Evolutionary conservation across 1,139 yeast species (phyloP), one percentile per base, ranked within the genome.

Genomic region (Saccharomyces hybrid): DNA sequence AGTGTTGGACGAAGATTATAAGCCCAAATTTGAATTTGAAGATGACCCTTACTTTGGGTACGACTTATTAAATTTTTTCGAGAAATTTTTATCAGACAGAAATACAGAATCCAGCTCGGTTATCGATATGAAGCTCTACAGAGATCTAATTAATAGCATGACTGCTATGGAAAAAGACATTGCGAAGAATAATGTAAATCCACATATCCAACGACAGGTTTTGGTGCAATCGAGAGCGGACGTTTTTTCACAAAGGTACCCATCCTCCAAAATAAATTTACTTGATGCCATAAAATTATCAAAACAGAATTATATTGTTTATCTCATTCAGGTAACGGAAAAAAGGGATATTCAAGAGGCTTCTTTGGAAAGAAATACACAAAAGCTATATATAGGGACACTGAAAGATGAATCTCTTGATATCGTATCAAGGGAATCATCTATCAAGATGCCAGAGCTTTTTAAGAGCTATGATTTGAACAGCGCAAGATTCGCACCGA

Each of bases 1-100:
- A 32, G 48, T 54, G 20, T 51, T 59, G 4, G 61, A 63, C 46
- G 66, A 63, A 20, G 65, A 62, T 42, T 59, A 63, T 55, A 55
- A 54, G 25, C 53, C 55, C 8, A 55, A 50, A n/a, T 32, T 58
- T 23, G 47, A 53, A 31, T 27, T 56, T 9, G 53, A 51, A 46
- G 48, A 48, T 14, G 51, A 56, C 27, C 31, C 53, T 29, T 51
- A 49, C 28, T 50, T 51, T 13, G 59, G 55, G n/a, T 42, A 52
- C 38, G 54, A 56, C 20, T 46, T 60, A 8, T 34, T 51, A 13
- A 29, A 41, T 25, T 54, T 52, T 31, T 48, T 60, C 4, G 55
- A 54, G 7, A 51, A 52, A 9, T 46, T 54, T 26, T 44, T 60
- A 38, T 38, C 8, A 1, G 6, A 4, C 25, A 2, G 25, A 16